A percentile compares a stretch with the other conserved stretches of the same genome.
Conservation (phyloP, 139 green algal genomes). For the Haematococcus sp. region DNA sequence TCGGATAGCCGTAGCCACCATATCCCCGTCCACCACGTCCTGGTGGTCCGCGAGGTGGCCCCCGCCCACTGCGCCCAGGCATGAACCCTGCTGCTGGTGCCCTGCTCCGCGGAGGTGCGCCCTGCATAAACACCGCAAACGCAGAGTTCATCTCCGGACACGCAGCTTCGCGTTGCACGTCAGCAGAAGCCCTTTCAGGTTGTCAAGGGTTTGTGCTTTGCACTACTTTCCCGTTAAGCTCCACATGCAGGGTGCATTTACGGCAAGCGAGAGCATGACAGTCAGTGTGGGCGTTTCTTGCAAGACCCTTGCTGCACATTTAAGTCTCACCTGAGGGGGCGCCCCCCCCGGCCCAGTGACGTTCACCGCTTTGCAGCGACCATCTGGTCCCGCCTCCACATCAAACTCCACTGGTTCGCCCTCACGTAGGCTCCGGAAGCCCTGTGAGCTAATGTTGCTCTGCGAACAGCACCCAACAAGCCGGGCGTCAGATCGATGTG, state of each 20-base stretch:
- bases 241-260: background rate
- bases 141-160: no score
- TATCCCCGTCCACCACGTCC: slow-evolving; percentile 6
- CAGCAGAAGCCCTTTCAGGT: no score
- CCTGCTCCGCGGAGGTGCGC: slow-evolving; percentile 5
- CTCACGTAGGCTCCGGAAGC: slow-evolving; percentile 89
- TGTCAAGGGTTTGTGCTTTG: no score
- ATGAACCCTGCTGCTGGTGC: background rate
- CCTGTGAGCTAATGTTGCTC: slow-evolving; percentile 89
- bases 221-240: no score
- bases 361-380: slow-evolving; percentile 85
- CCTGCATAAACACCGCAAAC: background rate
- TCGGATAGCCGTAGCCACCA: slow-evolving; percentile 31
- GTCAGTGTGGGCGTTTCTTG: background rate
- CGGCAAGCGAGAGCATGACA: background rate
- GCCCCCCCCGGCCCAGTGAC: slow-evolving; percentile 84
- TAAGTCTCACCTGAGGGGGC: slow-evolving; percentile 58
- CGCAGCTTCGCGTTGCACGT: no score
- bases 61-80: background rate
- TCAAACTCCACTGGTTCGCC: slow-evolving; percentile 91
- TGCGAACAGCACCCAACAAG: slow-evolving; percentile 31
- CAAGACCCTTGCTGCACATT: background rate
- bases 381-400: slow-evolving; percentile 81
- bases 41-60: slow-evolving; percentile 9
- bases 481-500: background rate